phyloP scores from a whole-genome alignment of 768 basidiomycete species.

The Mycena floridula region DNA sequence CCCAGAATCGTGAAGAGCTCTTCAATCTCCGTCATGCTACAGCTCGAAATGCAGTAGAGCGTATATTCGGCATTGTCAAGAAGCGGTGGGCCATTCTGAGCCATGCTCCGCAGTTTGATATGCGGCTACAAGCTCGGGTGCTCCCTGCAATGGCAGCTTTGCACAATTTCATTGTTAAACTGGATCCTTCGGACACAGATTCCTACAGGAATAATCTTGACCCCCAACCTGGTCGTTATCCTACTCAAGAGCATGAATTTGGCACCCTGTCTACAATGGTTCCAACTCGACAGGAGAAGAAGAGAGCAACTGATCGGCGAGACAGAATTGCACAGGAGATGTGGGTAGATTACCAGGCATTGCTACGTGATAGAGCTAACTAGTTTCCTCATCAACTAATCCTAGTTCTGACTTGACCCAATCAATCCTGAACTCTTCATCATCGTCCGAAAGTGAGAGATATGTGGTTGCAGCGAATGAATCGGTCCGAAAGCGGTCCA shows the following conservation, averaged over 20 bases:
- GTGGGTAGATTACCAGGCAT: constrained; percentile 11
- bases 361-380: constrained; percentile 2
- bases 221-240: background rate
- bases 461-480: no score
- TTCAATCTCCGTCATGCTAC: constrained; percentile 20
- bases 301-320: no score
- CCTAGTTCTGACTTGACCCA: no score
- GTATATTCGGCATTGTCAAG: constrained; percentile 16
- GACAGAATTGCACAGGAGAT: constrained; percentile 14
- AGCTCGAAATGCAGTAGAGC: constrained; percentile 14
- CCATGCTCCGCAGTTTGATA: constrained; percentile 7
- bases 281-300: background rate
- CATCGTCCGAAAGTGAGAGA: no score
- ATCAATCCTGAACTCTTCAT: no score
- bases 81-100: constrained; percentile 12
- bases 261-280: background rate
- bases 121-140: constrained; percentile 14
- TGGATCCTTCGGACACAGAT: constrained; percentile 7
- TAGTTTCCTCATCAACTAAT: no score
- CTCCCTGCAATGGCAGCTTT: constrained; percentile 11
- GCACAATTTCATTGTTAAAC: constrained; percentile 16
- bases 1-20: constrained; percentile 10
- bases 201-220: background rate
- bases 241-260: background rate
- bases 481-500: no score